phyloP scores from a whole-genome alignment of 306 rosid species.

The Pyrus betulifolia region DNA sequence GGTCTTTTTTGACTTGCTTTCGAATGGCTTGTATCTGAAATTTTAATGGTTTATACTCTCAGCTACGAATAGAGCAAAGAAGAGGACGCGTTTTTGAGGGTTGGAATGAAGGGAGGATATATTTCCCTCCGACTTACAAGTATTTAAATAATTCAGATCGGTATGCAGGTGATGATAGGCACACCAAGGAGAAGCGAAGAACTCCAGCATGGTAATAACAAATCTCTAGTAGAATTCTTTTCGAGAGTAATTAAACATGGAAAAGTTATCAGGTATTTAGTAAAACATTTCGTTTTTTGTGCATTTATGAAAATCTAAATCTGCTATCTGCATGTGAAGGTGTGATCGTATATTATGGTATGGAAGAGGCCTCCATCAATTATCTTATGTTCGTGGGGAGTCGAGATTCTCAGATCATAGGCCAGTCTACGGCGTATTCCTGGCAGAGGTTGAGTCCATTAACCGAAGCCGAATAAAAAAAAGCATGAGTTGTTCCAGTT shows the following conservation, averaged over 20 bases:
- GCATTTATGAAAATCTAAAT: constrained; percentile 5
- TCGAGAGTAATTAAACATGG: neutral
- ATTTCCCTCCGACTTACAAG: constrained; percentile 98
- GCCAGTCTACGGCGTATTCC: constrained; percentile 74
- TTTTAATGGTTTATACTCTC: constrained; percentile 24
- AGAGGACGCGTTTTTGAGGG: constrained; percentile 77
- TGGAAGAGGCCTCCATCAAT: constrained; percentile 77
- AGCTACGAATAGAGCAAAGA: constrained; percentile 78
- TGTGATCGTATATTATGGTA: constrained; percentile 93
- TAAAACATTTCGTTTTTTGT: neutral
- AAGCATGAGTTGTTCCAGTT: constrained; percentile 78
- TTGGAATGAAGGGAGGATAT: constrained; percentile 92
- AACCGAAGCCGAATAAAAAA: constrained; percentile 62
- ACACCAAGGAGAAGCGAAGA: constrained; percentile 86
- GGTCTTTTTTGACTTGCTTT: constrained; percentile 10
- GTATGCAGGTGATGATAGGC: constrained; percentile 83
- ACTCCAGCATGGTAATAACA: constrained; percentile 88
- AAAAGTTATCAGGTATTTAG: neutral
- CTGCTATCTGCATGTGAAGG: constrained; percentile 47
- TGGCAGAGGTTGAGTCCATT: constrained; percentile 75
- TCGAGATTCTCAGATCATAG: constrained; percentile 96
- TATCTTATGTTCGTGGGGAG: constrained; percentile 92
- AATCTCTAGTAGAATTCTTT: neutral
- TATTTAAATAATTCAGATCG: constrained; percentile 91
- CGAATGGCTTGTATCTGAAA: constrained; percentile 20